phyloP scores from a whole-genome alignment of 2,329 filamentous ascomycete species.

The Pleomassaria siparia region DNA sequence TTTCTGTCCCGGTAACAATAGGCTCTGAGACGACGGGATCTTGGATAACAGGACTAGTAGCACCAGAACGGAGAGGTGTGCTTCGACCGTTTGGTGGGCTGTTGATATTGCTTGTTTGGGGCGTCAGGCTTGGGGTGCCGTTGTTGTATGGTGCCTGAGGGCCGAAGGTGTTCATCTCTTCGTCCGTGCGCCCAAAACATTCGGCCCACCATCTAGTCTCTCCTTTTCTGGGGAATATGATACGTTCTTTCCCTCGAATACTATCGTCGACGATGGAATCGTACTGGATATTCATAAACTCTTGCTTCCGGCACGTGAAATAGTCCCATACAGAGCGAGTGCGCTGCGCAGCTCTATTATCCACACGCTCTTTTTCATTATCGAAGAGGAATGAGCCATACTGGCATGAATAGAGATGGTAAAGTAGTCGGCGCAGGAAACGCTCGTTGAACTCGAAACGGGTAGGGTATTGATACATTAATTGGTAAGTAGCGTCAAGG shows the following conservation, averaged over 20 bases:
- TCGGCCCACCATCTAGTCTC: slow-evolving; percentile 95
- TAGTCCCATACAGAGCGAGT: slow-evolving; percentile 95
- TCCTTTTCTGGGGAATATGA: slow-evolving; percentile 75
- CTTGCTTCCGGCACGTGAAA: slow-evolving; percentile 76
- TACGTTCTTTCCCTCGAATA: slow-evolving; percentile 74
- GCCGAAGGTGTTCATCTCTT: slow-evolving; percentile 79
- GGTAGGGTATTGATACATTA: slow-evolving; percentile 79
- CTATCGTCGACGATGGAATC: slow-evolving; percentile 75
- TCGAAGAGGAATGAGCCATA: slow-evolving; percentile 97
- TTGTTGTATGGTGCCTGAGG: slow-evolving; percentile 22
- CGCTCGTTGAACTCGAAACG: slow-evolving; percentile 97
- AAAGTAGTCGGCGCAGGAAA: slow-evolving; percentile 83
- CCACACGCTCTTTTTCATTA: slow-evolving; percentile 82
- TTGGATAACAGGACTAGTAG: slow-evolving; percentile 25
- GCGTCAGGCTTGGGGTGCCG: slow-evolving; percentile 17
- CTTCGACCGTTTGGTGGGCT: slow-evolving; percentile 22
- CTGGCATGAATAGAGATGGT: slow-evolving; percentile 93
- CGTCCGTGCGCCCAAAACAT: slow-evolving; percentile 79
- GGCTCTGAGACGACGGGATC: slow-evolving; percentile 28
- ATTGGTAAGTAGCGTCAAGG: slow-evolving; percentile 88
- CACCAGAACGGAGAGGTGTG: slow-evolving; percentile 11
- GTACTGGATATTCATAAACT: slow-evolving; percentile 83
- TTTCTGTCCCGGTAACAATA: slow-evolving; percentile 39
- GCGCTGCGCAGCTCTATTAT: slow-evolving; percentile 66
- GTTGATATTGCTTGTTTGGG: slow-evolving; percentile 28